A percentile compares a stretch with the other conserved stretches of the same genome.
phyloP scores from a whole-genome alignment of 1,284 basidiomycete genomes.

The Puccinia triticina region DNA sequence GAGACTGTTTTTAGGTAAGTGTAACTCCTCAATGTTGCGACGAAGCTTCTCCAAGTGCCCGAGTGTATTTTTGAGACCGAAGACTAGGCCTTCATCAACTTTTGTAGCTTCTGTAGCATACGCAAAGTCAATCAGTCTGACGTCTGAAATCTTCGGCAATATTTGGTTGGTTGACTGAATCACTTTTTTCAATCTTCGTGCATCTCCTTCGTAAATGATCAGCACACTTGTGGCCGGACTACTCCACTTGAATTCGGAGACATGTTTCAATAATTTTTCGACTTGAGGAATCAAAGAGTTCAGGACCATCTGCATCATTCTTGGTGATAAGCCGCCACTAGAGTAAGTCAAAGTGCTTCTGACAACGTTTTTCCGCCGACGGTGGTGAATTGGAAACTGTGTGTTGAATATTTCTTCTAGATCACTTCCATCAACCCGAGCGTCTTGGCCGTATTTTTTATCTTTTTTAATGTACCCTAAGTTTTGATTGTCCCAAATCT shows the following conservation, averaged over 20 bases:
- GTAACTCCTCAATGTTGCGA: neutral
- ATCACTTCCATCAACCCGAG: neutral
- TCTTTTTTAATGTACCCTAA: neutral
- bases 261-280: neutral
- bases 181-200: neutral
- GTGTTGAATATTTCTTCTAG: conserved; percentile 13
- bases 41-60: neutral
- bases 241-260: neutral
- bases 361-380: neutral
- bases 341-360: neutral
- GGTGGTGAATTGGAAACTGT: neutral
- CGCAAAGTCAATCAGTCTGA: neutral
- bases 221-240: neutral
- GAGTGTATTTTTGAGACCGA: neutral
- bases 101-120: neutral
- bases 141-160: neutral
- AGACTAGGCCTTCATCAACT: neutral
- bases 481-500: neutral
- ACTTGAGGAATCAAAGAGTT: conserved; percentile 5
- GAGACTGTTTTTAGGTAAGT: neutral
- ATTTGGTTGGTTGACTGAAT: neutral
- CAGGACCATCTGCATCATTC: neutral
- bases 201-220: conserved; percentile 3
- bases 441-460: neutral
- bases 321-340: neutral